Evolutionary conservation across 768 basidiomycete genomes (phyloP), one percentile per base, ranked within the genome.

Genomic region (Termitomyces sp.): DNA sequence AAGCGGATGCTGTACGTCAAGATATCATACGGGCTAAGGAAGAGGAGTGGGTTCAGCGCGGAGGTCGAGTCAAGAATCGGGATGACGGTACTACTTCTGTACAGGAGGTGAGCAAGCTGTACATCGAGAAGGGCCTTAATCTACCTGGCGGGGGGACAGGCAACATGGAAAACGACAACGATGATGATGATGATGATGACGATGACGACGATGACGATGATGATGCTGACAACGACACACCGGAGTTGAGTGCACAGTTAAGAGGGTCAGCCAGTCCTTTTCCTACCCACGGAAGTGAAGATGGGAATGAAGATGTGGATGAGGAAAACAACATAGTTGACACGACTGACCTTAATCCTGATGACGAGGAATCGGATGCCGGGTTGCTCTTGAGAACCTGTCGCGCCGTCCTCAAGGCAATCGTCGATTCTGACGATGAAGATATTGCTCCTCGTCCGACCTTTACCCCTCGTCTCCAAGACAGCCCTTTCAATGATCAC

Each of bases 11-110:
- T 32, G 65, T 68, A 65, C 73, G 78, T 66, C 86, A 86, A 67
- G 81, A 86, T 66, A 77, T 82, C 34, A 56, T 56, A 25, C 59
- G 54, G 40, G 42, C 52, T 67, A 86, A 87, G 67, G 82, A 86
- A 66, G 79, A 82, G 14, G 82, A 85, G 49, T 90, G 84, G 84
- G 68, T 76, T 56, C 79, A 79, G 34, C 73, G 76, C 46, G 89
- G 88, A 7, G 88, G 88, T 31, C 81, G 65, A 62, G 57, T 82
- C 11, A 73, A 66, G 36, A 60, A 60, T 3, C 65, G 52, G 31
- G 65, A 63, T 11, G 60, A 60, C 5, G 61, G 47, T 7, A 48
- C 32, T 3, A 55, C 34, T n/a, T 52, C 64, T 45, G 61, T 69
- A 51, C 63, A 64, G 34, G 72, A 72, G 57, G 71, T 61, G 15